Base-by-base conservation (phyloP, 208 protist species). In the Leishmania guyanensis region DNA sequence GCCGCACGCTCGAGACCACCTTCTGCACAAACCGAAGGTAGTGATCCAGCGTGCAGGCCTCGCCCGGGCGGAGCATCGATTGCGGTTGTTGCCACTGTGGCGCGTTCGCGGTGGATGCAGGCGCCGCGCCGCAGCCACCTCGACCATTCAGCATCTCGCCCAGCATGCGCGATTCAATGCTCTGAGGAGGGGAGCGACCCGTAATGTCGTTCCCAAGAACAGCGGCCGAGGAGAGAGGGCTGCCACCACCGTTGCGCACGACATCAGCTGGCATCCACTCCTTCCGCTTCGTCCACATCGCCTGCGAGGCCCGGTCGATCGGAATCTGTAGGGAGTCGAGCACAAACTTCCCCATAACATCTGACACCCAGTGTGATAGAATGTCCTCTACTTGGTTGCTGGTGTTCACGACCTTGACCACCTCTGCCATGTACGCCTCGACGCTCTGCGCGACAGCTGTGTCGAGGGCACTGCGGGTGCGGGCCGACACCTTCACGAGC, bases 21-120 rank as follows among this genome's bases (percentile, higher is more conserved):
- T 93, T 97, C 62, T 88, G 85, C 39, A 88, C 78, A 68, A 97
- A 93, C 43, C 82, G 84, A 14, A 88, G 51, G 78, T 95, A 97
- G 82, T 95, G 93, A 62, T 93, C 89, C 26, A 97, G 79, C n/a
- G 93, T 97, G 78, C 93, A 97, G 33, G 88, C 84, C 77, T 91
- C 85, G 29, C 93, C 93, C 22, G 93, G 82, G 0, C 85, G 86
- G n/a, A 91, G 78, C 56, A 87, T 43, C 36, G 29, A 46, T 53
- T 76, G 72, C 50, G 26, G 72, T 26, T 70, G 65, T 29, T 70
- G 65, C 65, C 58, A n/a, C 66, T 71, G 66, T 5, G 46, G 8
- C 69, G 46, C 68, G 43, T 78, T 80, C 84, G 66, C 84, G 17
- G 65, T 70, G 60, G 53, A 69, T 39, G 53, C 81, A 56, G 53